A percentile compares a stretch with the other conserved stretches of the same genome.
phyloP scores from a whole-genome alignment of 768 basidiomycete species.

The Boletus tomentosulus region DNA sequence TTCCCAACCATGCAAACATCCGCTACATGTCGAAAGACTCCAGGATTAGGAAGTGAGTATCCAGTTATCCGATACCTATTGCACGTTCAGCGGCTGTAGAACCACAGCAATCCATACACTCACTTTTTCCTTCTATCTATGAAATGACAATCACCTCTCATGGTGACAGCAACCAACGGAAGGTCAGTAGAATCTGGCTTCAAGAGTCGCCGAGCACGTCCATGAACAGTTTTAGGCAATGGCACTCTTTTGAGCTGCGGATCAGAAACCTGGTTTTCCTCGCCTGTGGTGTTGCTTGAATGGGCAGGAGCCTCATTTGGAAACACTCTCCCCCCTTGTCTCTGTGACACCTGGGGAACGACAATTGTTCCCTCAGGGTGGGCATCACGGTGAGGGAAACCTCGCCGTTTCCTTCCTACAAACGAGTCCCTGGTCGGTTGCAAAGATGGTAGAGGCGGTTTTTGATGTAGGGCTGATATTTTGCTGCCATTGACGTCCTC shows the following conservation, averaged over 20 bases:
- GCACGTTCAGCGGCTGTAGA: slow-evolving; percentile 12
- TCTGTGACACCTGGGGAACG: slow-evolving; percentile 1
- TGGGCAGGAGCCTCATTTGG: slow-evolving; percentile 11
- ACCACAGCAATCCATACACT: slow-evolving; percentile 5
- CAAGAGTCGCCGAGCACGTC: slow-evolving; percentile 31
- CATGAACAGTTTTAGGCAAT: slow-evolving; percentile 32
- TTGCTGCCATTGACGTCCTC: neutral
- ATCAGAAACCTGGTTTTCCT: slow-evolving; percentile 18
- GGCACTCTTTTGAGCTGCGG: slow-evolving; percentile 25
- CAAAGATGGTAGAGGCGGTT: slow-evolving; percentile 5
- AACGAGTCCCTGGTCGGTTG: slow-evolving; percentile 11
- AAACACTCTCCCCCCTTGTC: neutral
- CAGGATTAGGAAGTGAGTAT: slow-evolving; percentile 37
- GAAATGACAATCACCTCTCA: slow-evolving; percentile 45
- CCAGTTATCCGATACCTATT: slow-evolving; percentile 34
- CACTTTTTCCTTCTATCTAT: slow-evolving; percentile 33
- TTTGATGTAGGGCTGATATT: slow-evolving; percentile 2
- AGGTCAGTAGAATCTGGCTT: slow-evolving; percentile 24
- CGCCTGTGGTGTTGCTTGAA: slow-evolving; percentile 11
- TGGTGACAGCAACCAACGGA: slow-evolving; percentile 42
- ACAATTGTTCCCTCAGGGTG: neutral
- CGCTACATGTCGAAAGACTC: slow-evolving; percentile 37
- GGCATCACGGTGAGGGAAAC: slow-evolving; percentile 1
- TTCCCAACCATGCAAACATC: slow-evolving; percentile 44
- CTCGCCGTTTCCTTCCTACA: slow-evolving; percentile 9